These are phyloP conservation scores for Panus rudis DNA, from an alignment of 768 basidiomycete genomes.

Conservation along the genomic window DNA sequence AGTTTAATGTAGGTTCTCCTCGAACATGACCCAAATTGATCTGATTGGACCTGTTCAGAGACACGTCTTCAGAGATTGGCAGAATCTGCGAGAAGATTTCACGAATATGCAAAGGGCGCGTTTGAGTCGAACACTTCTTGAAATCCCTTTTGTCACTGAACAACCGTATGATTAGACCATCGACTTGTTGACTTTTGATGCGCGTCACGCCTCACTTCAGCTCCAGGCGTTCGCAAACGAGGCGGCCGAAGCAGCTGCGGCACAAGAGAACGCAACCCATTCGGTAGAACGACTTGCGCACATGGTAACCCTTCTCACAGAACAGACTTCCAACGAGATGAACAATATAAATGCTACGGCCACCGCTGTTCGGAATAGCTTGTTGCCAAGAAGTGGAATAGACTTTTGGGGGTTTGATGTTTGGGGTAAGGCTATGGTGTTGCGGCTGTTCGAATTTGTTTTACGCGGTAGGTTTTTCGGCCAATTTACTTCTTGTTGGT, in stretches of 20 bases:
- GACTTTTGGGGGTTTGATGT: conserved; percentile 1
- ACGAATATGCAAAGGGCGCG: neutral
- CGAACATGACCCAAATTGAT: too few relatives aligned
- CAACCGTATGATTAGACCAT: neutral
- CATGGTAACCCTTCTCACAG: conserved; percentile 31
- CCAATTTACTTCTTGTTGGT: neutral
- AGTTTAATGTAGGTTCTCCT: neutral
- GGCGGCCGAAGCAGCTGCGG: conserved; percentile 24
- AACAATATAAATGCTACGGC: conserved; percentile 42
- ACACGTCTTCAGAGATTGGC: too few relatives aligned
- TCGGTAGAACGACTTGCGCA: conserved; percentile 31
- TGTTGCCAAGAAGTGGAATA: conserved; percentile 11
- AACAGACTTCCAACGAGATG: conserved; percentile 35
- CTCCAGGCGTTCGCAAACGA: conserved; percentile 27
- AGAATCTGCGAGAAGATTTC: neutral
- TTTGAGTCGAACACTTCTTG: neutral
- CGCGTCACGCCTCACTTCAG: conserved; percentile 17
- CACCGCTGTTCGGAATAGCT: conserved; percentile 23
- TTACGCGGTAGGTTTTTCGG: conserved; percentile 11
- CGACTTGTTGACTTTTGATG: neutral
- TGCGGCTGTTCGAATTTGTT: conserved; percentile 12
- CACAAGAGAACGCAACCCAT: conserved; percentile 30
- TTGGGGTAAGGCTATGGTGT: conserved; percentile 9
- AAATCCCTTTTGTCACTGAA: neutral
- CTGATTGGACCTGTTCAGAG: too few relatives aligned